Evolutionary conservation across 2,329 filamentous ascomycete genomes (phyloP), one percentile per base, ranked within the genome.

Genomic region (Botryotinia narcissicola): DNA sequence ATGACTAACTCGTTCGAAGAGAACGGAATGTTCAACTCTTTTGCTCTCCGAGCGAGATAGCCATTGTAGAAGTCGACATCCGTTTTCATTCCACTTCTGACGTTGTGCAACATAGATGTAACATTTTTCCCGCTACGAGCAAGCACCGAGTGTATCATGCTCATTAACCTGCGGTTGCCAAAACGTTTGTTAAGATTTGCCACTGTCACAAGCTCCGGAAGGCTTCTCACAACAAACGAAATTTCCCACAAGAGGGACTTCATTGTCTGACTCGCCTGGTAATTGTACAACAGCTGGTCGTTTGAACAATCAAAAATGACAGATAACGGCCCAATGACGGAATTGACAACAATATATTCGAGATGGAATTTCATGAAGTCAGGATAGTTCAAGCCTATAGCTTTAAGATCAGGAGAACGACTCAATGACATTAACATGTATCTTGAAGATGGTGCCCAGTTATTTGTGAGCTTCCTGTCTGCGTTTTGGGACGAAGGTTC

Each of bases 21-120:
- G 78, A 90, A 90, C 69, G 88, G 85, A n/a, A 97, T 84, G 1
- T 93, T 93, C 74, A 95, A 79, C 80, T 93, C 88, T 78, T 88
- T 86, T 0, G 92, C 96, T 59, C 91, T 87, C 69, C 85, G 86
- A 46, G 97, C 86, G 74, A 99, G 92, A 83, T 95, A 99, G 0
- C 95, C 95, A 81, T 97, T 98, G 77, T 95, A 88, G 79, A 91
- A 97, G 63, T 95, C 89, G 59, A 98, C 88, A 78, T 97, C 94
- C 0, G 93, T 94, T 73, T 85, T 83, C 75, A 84, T 83, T 1
- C 92, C 91, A 1, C 83, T 81, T 18, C 88, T 83, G 20, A 95
- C 84, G 78, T 91, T 89, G 71, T 87, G 86, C 9, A 93, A 84
- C 89, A 97, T 93, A 60, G 81, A 78, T 14, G 82, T 82, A 9